A percentile compares a stretch with the other conserved stretches of the same genome.
Conservation (phyloP, 2,329 filamentous ascomycete species). For the Leptographium flavum region DNA sequence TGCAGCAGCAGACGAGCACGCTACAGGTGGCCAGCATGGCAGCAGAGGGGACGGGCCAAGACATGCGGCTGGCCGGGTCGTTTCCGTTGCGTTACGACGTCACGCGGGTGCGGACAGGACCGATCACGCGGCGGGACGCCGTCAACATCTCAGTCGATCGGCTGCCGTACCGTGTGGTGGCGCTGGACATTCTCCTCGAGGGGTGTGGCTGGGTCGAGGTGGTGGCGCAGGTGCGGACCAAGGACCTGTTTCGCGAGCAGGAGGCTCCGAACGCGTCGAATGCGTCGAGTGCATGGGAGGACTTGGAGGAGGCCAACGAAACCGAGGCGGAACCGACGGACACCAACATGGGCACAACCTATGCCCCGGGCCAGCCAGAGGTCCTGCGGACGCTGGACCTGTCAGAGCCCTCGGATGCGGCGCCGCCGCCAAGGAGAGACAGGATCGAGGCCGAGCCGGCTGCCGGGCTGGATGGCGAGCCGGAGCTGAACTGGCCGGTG, state of each 20-base stretch:
- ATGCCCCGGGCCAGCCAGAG: background rate
- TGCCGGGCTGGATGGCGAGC: conserved; percentile 13
- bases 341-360: background rate
- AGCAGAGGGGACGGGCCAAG: conserved; percentile 38
- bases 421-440: conserved; percentile 1
- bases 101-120: conserved; percentile 63
- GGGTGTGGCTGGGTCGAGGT: conserved; percentile 91
- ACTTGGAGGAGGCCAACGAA: conserved; percentile 2
- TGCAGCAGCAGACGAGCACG: conserved; percentile 50
- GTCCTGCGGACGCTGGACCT: conserved; percentile 16
- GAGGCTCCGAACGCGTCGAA: background rate
- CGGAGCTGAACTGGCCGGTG: conserved; percentile 42
- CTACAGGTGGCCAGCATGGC: conserved; percentile 50
- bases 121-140: conserved; percentile 49
- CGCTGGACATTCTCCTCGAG: conserved; percentile 77
- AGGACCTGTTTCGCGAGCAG: conserved; percentile 21
- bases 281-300: background rate
- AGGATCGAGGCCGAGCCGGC: background rate
- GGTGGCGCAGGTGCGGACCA: conserved; percentile 61
- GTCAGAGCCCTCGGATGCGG: conserved; percentile 10
- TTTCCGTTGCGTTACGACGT: conserved; percentile 71
- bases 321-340: conserved; percentile 10
- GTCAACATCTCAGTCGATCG: conserved; percentile 48
- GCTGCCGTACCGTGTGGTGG: conserved; percentile 67
- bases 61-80: conserved; percentile 55